A percentile compares a stretch with the other conserved stretches of the same genome.
phyloP scores from a whole-genome alignment of 2,329 filamentous ascomycete species.

The Stagonosporopsis chrysanthemi region DNA sequence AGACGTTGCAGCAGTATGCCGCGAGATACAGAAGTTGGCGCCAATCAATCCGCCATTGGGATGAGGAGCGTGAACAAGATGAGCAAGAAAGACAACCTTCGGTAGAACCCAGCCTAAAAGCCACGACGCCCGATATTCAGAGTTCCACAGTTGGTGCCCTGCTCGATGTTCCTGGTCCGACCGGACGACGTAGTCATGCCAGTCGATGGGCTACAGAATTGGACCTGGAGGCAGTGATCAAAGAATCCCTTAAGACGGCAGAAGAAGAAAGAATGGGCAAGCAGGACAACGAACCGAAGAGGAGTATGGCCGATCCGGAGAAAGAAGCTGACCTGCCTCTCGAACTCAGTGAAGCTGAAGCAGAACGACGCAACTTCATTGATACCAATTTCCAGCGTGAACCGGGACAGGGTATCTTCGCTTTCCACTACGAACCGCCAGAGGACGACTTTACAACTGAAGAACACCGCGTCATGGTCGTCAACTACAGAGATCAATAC shows the following conservation, averaged over 20 bases:
- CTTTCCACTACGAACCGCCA: constrained; percentile 76
- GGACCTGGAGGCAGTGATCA: constrained; percentile 74
- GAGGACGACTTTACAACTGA: constrained; percentile 77
- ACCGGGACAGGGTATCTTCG: constrained; percentile 70
- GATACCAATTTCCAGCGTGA: constrained; percentile 72
- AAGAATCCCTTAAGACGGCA: constrained; percentile 71
- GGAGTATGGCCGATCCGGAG: constrained; percentile 75
- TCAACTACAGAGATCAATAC: constrained; percentile 72
- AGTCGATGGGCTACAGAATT: constrained; percentile 65
- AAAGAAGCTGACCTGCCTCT: constrained; percentile 78
- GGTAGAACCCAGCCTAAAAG: constrained; percentile 45
- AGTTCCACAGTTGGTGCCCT: constrained; percentile 39
- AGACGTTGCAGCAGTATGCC: constrained; percentile 48
- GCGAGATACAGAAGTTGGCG: constrained; percentile 53
- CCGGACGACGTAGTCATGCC: constrained; percentile 42
- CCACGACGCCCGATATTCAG: constrained; percentile 57
- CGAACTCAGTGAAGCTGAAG: constrained; percentile 70
- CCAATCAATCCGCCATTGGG: constrained; percentile 49
- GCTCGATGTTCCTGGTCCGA: constrained; percentile 38
- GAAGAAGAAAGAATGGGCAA: constrained; percentile 75
- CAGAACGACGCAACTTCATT: constrained; percentile 65
- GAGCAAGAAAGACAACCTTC: constrained; percentile 47
- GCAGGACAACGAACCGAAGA: constrained; percentile 65
- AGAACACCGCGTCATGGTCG: constrained; percentile 75
- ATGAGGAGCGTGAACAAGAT: constrained; percentile 52